Evolutionary conservation across 345 rosid genomes (phyloP), one percentile per base, ranked within the genome.

Genomic region (Limnanthes douglasii): DNA sequence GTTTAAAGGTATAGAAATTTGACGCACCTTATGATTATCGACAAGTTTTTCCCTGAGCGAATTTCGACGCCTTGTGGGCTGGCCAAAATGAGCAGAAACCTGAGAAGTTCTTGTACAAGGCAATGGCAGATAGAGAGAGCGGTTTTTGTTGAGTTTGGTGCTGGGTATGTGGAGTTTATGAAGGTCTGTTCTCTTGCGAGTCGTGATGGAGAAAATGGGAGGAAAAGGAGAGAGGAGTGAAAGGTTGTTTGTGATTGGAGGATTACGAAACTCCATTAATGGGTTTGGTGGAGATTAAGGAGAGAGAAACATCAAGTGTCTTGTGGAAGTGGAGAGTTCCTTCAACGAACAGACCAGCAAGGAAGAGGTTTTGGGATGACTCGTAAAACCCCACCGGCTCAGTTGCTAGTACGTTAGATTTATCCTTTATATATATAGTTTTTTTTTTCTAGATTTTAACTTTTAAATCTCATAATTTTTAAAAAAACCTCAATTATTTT

Each of bases 41-140:
- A 53, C 21, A 16, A 70, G 65, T 66, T 85, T 85, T 46, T 70
- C 49, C 61, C 96, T 58, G 19, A 85, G 68, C 7, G 70, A 71
- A 51, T 79, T 85, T 0, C 77, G 72, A 44, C 96, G 82, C 14
- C 46, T 51, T 5, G 61, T 42, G 16, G 66, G 53, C 31, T 73
- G 56, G 15, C 75, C 61, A 29, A 71, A 73, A 24, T 53, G 75
- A 49, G 82, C 82, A 3, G 79, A 79, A 46, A 68, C 57, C 15
- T 18, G 59, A 35, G 45, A 51, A 21, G 10, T 18, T 36, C 31
- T 33, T 21, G 54, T 1, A 5, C 15, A 17, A 31, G 49, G 43
- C 29, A 31, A 41, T 18, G 45, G 21, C 15, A 56, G 31, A 39
- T 25, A 25, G 55, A 24, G 40, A 24, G 59, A 31, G 13, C 64